Base-by-base conservation (phyloP, 768 basidiomycete species). In the Clitopilus passeckerianus region DNA sequence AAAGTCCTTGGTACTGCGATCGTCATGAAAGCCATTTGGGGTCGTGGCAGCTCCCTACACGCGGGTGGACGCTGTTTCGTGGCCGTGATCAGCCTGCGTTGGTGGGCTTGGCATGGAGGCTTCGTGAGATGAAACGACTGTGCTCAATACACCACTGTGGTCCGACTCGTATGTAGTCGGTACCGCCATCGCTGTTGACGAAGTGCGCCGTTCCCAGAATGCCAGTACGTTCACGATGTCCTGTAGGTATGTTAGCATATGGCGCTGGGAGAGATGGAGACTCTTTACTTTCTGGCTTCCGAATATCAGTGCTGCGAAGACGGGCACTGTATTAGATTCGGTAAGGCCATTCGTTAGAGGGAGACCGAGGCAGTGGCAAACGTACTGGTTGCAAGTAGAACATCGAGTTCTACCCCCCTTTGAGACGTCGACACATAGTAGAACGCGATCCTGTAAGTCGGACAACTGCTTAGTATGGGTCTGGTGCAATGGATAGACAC, bases 311-410 rank as follows among this genome's bases (percentile, higher is more conserved):
- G 69, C 69, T 1, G 69, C 65, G 34, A 61, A 60, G 20, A 64
- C 59, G 20, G 72, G 70, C 20, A 71, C 72, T 72, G 41, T 22
- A 34, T 18, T 33, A 30, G 22, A 55, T 27, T 62, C 27, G 15
- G 34, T 33, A 41, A 53, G 16, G 34, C n/a, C 23, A 23, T 12
- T 14, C 27, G n/a, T n/a, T 16, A 22, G 50, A 41, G 23, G 35
- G 30, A 33, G 22, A 4, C 12, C 18, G 14, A 34, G n/a, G 27
- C 27, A 4, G 14, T 8, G n/a, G 16, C 15, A 18, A 20, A 58
- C 67, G 50, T 37, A 73, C 72, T 64, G 35, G 59, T 60, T 27
- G 67, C 67, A 34, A 75, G 61, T 4, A 72, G 59, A 44, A 74
- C 58, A 53, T 74, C 74, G 34, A 71, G 72, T 34, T 67, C 62